Conservation (phyloP, 2,329 filamentous ascomycete species). For the Colletotrichum shisoi region DNA sequence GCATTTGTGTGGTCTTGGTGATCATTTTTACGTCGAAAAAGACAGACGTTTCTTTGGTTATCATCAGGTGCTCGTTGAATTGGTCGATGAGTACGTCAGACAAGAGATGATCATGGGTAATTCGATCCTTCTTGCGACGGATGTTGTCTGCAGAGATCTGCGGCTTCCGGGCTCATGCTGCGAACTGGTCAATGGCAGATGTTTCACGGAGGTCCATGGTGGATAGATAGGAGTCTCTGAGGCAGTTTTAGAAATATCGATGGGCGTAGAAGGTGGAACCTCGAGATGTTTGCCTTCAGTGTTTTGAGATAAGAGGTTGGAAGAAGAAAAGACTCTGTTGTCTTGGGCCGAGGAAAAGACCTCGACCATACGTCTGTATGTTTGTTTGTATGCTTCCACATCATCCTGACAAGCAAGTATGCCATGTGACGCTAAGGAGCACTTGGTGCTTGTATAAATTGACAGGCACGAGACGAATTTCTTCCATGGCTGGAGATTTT, state of each 20-base stretch:
- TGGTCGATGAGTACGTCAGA: background rate
- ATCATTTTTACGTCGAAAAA: background rate
- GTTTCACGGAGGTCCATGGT: conserved; percentile 23
- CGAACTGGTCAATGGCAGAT: background rate
- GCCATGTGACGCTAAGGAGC: background rate
- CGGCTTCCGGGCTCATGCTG: background rate
- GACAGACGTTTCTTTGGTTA: background rate
- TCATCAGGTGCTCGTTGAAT: background rate
- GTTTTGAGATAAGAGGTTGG: background rate
- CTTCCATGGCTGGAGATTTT: background rate
- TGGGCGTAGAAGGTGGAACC: background rate
- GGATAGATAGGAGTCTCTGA: background rate
- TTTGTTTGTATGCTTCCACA: background rate
- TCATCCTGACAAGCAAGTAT: too few relatives aligned
- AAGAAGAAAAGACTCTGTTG: background rate
- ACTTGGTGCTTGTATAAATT: background rate
- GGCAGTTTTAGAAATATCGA: background rate
- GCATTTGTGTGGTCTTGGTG: conserved; percentile 15
- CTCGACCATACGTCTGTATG: background rate
- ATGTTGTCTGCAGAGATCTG: background rate
- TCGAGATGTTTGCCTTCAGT: background rate
- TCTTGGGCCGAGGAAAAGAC: too few relatives aligned
- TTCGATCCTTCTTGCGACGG: background rate
- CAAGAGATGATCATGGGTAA: conserved; percentile 3
- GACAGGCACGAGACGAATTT: background rate